Percentiles rank a stretch among this genome's conserved stretches.
Evolutionary conservation across 1,284 basidiomycete genomes (phyloP).

Genomic region (Tilletiopsis washingtonensis): DNA sequence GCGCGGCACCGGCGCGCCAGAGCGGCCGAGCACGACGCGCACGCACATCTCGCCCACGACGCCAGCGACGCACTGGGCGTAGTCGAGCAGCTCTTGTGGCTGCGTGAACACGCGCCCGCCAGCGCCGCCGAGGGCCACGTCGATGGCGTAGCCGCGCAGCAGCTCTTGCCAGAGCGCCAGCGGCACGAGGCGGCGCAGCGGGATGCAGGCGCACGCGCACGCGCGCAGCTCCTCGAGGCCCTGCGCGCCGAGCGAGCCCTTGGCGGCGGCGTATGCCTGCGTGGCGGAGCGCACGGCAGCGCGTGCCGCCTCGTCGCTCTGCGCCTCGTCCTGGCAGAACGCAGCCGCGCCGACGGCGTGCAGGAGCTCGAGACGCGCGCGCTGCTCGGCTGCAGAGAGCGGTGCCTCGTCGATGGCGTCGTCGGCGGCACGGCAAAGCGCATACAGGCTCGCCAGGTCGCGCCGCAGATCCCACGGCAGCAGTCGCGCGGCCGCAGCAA

Average conservation of each 20-base stretch:
- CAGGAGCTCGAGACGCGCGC: neutral
- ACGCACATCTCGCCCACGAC: conserved; percentile 39
- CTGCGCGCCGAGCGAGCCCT: neutral
- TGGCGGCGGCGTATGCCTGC: neutral
- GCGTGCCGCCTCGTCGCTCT: neutral
- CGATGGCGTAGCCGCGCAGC: conserved; percentile 27
- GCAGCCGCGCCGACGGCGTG: conserved; percentile 5
- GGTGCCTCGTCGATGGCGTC: conserved; percentile 31
- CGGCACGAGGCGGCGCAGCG: conserved; percentile 23
- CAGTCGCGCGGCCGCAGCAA: conserved; percentile 27
- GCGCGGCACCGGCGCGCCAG: conserved; percentile 13
- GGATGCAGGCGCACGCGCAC: conserved; percentile 25
- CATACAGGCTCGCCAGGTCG: conserved; percentile 35
- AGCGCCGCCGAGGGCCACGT: conserved; percentile 15
- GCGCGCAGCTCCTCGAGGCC: conserved; percentile 14
- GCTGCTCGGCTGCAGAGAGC: neutral
- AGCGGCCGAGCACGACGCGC: conserved; percentile 26
- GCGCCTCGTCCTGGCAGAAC: neutral
- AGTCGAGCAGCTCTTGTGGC: conserved; percentile 28
- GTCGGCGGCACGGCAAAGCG: conserved; percentile 33
- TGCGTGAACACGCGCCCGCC: neutral
- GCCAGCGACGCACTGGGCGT: conserved; percentile 37
- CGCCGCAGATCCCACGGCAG: conserved; percentile 38
- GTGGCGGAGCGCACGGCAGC: neutral
- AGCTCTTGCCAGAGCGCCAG: conserved; percentile 31